A percentile compares a stretch with the other conserved stretches of the same genome.
Conservation (phyloP, 2,329 filamentous ascomycete genomes). For the Curvularia lunata region DNA sequence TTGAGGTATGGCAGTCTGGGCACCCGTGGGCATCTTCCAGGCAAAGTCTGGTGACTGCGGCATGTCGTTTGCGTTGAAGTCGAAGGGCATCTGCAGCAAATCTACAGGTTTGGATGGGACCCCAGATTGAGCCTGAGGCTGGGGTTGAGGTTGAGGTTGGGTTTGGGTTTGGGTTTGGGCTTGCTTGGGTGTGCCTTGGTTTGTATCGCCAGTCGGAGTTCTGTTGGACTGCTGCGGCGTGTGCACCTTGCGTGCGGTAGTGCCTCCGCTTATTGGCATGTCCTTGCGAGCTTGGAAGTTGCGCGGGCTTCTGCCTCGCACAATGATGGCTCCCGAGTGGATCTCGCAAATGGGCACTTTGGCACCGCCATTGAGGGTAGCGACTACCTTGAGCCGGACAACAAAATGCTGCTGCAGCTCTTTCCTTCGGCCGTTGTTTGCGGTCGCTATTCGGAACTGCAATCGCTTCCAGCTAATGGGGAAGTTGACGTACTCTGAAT, state of each 20-base stretch:
- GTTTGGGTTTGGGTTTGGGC: conserved; percentile 25
- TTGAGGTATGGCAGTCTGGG: conserved; percentile 53
- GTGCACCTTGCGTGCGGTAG: conserved; percentile 71
- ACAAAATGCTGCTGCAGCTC: conserved; percentile 97
- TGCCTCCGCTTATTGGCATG: conserved; percentile 81
- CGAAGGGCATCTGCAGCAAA: conserved; percentile 50
- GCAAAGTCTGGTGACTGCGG: conserved; percentile 52
- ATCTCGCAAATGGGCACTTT: conserved; percentile 84
- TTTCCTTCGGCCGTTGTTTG: conserved; percentile 93
- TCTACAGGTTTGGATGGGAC: conserved; percentile 43
- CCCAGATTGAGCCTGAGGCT: conserved; percentile 31
- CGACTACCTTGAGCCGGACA: conserved; percentile 83
- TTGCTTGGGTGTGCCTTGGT: conserved; percentile 38
- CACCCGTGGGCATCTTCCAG: conserved; percentile 53
- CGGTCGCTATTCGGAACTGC: conserved; percentile 93
- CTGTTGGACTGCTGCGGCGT: conserved; percentile 44
- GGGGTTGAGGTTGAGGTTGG: neutral
- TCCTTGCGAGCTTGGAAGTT: conserved; percentile 97
- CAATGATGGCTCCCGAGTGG: conserved; percentile 88
- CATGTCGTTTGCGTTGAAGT: conserved; percentile 51
- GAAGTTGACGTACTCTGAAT: conserved; percentile 86
- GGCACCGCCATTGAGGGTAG: conserved; percentile 80
- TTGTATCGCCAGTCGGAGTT: conserved; percentile 47
- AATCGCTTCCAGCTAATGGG: conserved; percentile 93
- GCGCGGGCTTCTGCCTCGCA: conserved; percentile 87